Conservation (phyloP, 2,329 filamentous ascomycete genomes). For the Blastomyces parvus region DNA sequence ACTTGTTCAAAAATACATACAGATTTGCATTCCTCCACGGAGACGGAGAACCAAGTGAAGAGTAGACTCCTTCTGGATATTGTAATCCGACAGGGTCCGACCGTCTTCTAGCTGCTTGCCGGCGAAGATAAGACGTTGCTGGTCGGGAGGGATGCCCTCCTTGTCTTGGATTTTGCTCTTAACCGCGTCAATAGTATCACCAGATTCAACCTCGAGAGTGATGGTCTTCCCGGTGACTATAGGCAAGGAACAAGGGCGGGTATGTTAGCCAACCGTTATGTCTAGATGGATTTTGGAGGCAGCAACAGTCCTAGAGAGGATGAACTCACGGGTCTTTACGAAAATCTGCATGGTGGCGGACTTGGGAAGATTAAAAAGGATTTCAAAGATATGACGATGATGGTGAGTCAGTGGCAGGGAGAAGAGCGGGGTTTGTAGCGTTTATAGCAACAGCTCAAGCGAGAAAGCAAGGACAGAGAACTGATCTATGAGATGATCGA, state of each 20-base stretch:
- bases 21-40: constrained; percentile 75
- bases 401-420: constrained; percentile 11
- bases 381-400: neutral
- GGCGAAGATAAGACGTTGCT: constrained; percentile 99
- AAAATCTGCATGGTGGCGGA: constrained; percentile 81
- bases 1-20: constrained; percentile 32
- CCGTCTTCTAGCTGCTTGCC: constrained; percentile 99
- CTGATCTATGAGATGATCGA: constrained; percentile 5
- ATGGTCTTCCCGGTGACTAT: constrained; percentile 53
- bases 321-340: constrained; percentile 79
- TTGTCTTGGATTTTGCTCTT: constrained; percentile 72
- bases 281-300: constrained; percentile 10
- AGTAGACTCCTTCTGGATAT: constrained; percentile 99
- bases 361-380: constrained; percentile 1
- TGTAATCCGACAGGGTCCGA: constrained; percentile 98
- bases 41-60: constrained; percentile 97
- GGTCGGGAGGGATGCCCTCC: constrained; percentile 98
- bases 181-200: constrained; percentile 45
- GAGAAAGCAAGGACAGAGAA: neutral
- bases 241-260: constrained; percentile 4
- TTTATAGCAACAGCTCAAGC: neutral
- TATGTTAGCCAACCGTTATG: constrained; percentile 25
- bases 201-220: constrained; percentile 42
- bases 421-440: neutral
- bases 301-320: constrained; percentile 16